Base-by-base conservation (phyloP, 176 grass and related monocot genomes). In the Poa pratensis region DNA sequence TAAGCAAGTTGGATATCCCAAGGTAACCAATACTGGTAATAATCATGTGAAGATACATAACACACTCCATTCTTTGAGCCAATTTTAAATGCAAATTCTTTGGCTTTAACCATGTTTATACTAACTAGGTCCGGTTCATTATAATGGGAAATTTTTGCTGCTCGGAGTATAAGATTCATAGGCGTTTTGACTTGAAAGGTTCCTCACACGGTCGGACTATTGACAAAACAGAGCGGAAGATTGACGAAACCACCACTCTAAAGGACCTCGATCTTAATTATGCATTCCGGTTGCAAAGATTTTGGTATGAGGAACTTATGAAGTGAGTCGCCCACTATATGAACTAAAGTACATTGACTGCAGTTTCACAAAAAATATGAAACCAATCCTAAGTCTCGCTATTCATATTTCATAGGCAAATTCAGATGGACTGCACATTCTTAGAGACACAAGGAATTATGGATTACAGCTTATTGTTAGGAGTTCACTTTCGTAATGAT, bases 161-260 rank as follows among this genome's bases (percentile, higher is more conserved):
- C 73, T 93, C 91, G 16, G 91, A 93, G 58, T 93, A 93, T 80
- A 90, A 81, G 53, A 90, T 93, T 57, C 88, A 93, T 78, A 80
- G 91, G 78, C 85, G 91, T 60, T 93, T 93, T 85, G 91, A 93
- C 90, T 72, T 93, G 65, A 93, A 93, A 90, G 91, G 91, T 52
- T 93, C 91, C 49, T 93, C 91, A n/a, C 69, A 93, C 74, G 91
- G 91, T 43, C 85, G 91, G 32, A 93, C 85, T 40, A 88, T 87
- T 0, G 91, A 90, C 72, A 93, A 93, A 80, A 68, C 88, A 0
- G 91, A 90, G 37, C 49, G 74, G 49, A 86, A 88, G 64, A 83
- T 90, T 13, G 91, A 93, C 17, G 91, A 90, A 80, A 85, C 91
- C 20, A 90, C 91, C 18, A 93, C 91, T 52, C 82, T 93, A 0